These are phyloP conservation scores for Ambrosia artemisiifolia DNA, from an alignment of 129 eudicot species.

Conservation along the genomic window DNA sequence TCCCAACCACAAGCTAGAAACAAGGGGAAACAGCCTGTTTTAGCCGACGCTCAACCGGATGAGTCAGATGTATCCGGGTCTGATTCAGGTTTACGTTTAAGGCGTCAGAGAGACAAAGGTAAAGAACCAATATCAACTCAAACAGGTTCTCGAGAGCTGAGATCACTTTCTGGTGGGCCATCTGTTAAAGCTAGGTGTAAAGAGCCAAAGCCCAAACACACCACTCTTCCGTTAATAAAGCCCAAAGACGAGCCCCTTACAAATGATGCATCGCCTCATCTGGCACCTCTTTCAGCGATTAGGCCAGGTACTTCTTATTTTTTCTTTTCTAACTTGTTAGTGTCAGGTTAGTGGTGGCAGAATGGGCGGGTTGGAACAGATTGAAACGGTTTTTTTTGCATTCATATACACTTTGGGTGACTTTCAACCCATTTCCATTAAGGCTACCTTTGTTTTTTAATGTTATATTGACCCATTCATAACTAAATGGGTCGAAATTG, in stretches of 20 bases:
- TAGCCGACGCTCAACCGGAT: constrained; percentile 32
- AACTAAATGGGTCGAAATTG: neutral
- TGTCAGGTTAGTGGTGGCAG: constrained; percentile 5
- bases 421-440: neutral
- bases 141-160: constrained; percentile 29
- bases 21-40: constrained; percentile 59
- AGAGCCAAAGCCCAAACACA: constrained; percentile 43
- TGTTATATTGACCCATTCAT: neutral
- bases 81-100: constrained; percentile 25
- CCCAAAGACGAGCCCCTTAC: constrained; percentile 75
- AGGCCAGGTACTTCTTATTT: constrained; percentile 42
- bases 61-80: constrained; percentile 27
- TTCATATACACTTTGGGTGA: neutral
- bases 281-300: constrained; percentile 40
- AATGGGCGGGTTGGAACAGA: neutral
- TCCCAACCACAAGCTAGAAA: constrained; percentile 38
- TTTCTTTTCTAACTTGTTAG: neutral
- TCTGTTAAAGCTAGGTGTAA: constrained; percentile 34
- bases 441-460: neutral
- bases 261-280: constrained; percentile 43
- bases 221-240: constrained; percentile 36
- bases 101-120: constrained; percentile 47
- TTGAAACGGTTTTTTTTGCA: neutral
- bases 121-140: constrained; percentile 48
- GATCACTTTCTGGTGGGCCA: constrained; percentile 40